Evolutionary conservation across 2,329 filamentous ascomycete genomes (phyloP).

Genomic region (Diaporthe vaccinii): DNA sequence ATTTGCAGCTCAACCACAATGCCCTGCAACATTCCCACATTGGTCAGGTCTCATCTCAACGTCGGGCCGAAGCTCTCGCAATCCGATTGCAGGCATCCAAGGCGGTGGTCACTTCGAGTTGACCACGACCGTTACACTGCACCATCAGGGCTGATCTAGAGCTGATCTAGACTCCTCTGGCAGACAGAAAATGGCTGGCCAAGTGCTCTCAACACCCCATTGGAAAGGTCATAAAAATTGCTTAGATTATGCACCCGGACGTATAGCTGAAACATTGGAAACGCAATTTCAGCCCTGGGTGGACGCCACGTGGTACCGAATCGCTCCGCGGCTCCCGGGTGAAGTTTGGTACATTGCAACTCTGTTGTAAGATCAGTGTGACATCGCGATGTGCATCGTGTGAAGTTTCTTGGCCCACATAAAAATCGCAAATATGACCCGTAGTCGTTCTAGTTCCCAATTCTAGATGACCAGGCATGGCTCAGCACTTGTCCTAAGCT

Average conservation of each 20-base stretch:
- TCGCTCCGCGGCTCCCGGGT: neutral
- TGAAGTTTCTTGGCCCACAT: neutral
- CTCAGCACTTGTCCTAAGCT: too few relatives aligned
- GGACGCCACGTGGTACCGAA: neutral
- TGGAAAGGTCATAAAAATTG: neutral
- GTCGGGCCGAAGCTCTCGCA: neutral
- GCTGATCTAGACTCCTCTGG: neutral
- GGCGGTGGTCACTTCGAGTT: neutral
- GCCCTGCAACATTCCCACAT: neutral
- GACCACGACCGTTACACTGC: neutral
- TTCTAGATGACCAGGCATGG: too few relatives aligned
- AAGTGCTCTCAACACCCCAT: neutral
- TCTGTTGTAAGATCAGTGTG: neutral
- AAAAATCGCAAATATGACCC: neutral
- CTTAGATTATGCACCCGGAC: neutral
- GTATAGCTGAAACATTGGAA: neutral
- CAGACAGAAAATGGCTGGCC: too few relatives aligned
- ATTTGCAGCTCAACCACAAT: neutral
- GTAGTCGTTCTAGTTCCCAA: neutral
- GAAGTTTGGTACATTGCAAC: constrained; percentile 3
- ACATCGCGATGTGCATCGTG: constrained; percentile 15
- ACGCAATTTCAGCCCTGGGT: neutral
- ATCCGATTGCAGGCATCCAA: neutral
- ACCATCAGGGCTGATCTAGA: too few relatives aligned
- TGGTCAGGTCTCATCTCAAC: too few relatives aligned